Conservation (phyloP, 129 eudicot species). For the Heracleum sosnowskyi region DNA sequence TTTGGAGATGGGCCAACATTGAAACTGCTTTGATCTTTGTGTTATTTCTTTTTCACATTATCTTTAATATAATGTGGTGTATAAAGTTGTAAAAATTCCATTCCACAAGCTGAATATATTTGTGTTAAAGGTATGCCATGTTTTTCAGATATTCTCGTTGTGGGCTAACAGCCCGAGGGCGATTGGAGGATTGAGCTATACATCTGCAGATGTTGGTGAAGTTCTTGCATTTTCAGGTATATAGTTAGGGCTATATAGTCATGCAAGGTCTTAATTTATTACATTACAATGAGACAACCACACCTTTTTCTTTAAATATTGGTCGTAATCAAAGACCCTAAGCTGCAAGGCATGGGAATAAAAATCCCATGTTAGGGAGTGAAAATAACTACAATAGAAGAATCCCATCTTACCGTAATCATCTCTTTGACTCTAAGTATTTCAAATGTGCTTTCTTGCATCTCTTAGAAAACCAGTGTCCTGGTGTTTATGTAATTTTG, state of each 20-base stretch:
- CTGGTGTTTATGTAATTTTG: background rate
- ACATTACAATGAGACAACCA: background rate
- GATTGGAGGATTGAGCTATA: constrained; percentile 32
- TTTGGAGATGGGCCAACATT: background rate
- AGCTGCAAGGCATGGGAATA: background rate
- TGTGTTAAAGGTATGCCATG: background rate
- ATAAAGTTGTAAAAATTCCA: background rate
- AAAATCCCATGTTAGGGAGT: background rate
- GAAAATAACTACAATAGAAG: background rate
- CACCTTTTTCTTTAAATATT: background rate
- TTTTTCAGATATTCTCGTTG: constrained; percentile 44
- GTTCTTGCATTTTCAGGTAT: constrained; percentile 49
- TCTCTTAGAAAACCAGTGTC: background rate
- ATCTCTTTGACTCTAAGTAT: background rate
- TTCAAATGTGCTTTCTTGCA: background rate
- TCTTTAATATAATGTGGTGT: background rate
- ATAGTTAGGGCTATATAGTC: background rate
- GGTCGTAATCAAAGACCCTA: background rate
- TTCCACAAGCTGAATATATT: background rate
- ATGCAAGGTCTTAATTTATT: background rate
- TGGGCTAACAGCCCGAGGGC: constrained; percentile 52
- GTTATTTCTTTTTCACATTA: background rate
- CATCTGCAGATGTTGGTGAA: constrained; percentile 41
- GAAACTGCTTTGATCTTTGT: background rate
- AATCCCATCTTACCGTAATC: background rate